These are phyloP conservation scores for Aspergillus sp. DNA, from an alignment of 2,329 filamentous ascomycete genomes.

Conservation along the genomic window DNA sequence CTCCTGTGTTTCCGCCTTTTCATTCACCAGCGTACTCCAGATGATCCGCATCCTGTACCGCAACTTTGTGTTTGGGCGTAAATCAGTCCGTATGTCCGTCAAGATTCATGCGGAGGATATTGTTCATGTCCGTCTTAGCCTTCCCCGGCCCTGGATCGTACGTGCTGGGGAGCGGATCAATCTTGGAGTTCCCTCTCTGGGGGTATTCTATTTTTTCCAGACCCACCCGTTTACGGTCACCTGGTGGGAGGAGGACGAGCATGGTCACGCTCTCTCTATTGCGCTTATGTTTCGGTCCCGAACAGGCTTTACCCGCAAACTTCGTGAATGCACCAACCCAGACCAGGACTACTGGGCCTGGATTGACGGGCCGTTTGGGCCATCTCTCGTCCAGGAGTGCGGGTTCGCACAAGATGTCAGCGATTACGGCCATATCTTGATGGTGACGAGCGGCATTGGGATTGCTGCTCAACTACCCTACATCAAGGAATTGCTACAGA, in stretches of 20 bases:
- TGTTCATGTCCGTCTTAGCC: conserved; percentile 12
- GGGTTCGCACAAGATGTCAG: conserved; percentile 21
- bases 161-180: conserved; percentile 27
- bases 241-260: conserved; percentile 26
- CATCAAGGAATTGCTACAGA: conserved; percentile 39
- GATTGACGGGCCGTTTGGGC: conserved; percentile 35
- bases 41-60: conserved; percentile 13
- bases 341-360: conserved; percentile 22
- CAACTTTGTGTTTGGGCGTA: conserved; percentile 22
- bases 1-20: conserved; percentile 9
- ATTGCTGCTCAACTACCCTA: conserved; percentile 41
- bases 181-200: conserved; percentile 24
- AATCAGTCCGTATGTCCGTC: conserved; percentile 8
- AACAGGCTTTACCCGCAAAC: conserved; percentile 24
- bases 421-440: conserved; percentile 37
- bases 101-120: conserved; percentile 1
- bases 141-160: conserved; percentile 24
- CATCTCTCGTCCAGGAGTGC: conserved; percentile 15
- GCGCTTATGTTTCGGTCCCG: conserved; percentile 31
- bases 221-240: conserved; percentile 35
- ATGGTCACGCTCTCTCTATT: conserved; percentile 21
- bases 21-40: conserved; percentile 7
- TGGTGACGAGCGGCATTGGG: conserved; percentile 40
- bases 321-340: conserved; percentile 16
- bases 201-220: conserved; percentile 30